A percentile compares a stretch with the other conserved stretches of the same genome.
Evolutionary conservation across 2,329 filamentous ascomycete genomes (phyloP).

Genomic region (Zasmidium citrigriseum): DNA sequence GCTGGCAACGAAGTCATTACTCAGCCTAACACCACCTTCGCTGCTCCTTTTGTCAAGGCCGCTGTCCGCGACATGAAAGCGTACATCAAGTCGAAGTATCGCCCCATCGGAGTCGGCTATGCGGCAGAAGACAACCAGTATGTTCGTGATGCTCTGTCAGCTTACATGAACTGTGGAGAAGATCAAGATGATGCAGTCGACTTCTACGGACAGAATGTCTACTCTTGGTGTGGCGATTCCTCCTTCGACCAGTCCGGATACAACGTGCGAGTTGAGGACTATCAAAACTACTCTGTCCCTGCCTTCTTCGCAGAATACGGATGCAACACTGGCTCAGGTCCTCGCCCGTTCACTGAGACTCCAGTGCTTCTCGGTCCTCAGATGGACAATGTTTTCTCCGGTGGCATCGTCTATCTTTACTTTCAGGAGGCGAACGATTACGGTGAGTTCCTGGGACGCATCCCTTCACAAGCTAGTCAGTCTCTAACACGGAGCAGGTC

Average conservation of each 20-base stretch:
- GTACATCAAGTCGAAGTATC: constrained; percentile 82
- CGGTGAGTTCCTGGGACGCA: constrained; percentile 38
- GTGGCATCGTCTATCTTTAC: constrained; percentile 99
- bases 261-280: constrained; percentile 78
- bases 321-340: constrained; percentile 71
- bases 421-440: constrained; percentile 89
- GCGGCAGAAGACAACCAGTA: constrained; percentile 88
- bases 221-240: constrained; percentile 94
- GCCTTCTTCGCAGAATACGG: constrained; percentile 99
- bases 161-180: constrained; percentile 89
- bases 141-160: constrained; percentile 76
- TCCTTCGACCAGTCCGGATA: constrained; percentile 76
- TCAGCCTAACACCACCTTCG: constrained; percentile 79
- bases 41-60: constrained; percentile 94
- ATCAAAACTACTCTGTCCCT: constrained; percentile 82
- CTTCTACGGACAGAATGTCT: constrained; percentile 99
- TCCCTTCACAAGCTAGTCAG: background rate
- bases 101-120: constrained; percentile 84
- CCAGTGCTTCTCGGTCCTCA: constrained; percentile 72
- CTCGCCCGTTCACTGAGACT: constrained; percentile 82
- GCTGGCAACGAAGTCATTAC: constrained; percentile 97
- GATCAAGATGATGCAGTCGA: constrained; percentile 69
- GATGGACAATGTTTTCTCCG: constrained; percentile 87
- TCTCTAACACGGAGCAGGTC: constrained; percentile 48
- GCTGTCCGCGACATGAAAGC: constrained; percentile 93